phyloP scores from a whole-genome alignment of 768 basidiomycete species.

The Tremella yokohamensis region DNA sequence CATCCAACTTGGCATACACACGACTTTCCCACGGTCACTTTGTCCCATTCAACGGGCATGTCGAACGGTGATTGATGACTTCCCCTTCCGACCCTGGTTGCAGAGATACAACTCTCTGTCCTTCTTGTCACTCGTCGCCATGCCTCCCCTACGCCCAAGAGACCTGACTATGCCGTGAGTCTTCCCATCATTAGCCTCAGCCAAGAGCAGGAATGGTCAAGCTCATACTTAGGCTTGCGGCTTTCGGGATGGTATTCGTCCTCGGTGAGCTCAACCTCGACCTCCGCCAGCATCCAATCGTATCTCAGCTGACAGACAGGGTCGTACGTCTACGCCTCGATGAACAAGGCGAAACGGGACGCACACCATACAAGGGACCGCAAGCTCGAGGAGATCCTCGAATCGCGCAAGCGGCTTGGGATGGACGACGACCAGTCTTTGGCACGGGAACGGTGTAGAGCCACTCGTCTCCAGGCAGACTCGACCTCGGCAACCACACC shows the following conservation, averaged over 20 bases:
- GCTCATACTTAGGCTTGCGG: conserved; percentile 17
- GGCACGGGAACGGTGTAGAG: background rate
- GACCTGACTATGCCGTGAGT: conserved; percentile 36
- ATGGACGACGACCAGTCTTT: conserved; percentile 26
- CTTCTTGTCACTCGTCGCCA: conserved; percentile 1
- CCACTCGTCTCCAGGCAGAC: background rate
- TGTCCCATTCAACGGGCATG: background rate
- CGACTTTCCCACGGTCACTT: background rate
- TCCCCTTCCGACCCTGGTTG: background rate
- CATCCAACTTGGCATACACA: background rate
- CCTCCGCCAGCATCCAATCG: background rate
- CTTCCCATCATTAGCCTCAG: background rate
- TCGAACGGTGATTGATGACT: no score
- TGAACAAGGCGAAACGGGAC: conserved; percentile 24
- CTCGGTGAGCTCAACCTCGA: conserved; percentile 19
- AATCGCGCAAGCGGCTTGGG: conserved; percentile 24
- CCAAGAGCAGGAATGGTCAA: background rate
- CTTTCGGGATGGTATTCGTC: conserved; percentile 43
- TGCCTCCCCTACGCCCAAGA: conserved; percentile 22
- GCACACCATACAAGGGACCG: conserved; percentile 23
- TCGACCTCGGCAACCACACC: no score
- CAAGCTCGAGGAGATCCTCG: conserved; percentile 12
- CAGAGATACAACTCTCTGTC: background rate
- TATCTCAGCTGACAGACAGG: conserved; percentile 5
- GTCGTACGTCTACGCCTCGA: conserved; percentile 34